Base-by-base conservation (phyloP, 116 monocot species). In the Posidonia oceanica region DNA sequence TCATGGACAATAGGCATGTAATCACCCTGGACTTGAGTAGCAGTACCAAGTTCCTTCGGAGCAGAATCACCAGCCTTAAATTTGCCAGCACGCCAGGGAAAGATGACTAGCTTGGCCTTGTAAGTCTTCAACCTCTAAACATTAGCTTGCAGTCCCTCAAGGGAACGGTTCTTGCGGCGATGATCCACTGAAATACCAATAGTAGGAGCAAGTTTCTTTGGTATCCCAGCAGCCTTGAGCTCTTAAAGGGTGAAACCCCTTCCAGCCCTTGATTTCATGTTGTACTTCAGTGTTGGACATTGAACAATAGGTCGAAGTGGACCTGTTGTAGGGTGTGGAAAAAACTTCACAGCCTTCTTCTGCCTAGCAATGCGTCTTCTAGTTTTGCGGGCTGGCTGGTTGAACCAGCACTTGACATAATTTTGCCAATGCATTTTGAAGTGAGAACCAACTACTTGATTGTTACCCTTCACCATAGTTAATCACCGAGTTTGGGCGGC, bases 341-440 rank as follows among this genome's bases (percentile, higher is more conserved):
- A 82, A 36, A 82, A 74, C 68, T 78, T 75, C 14, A 78, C 78
- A 20, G 74, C 78, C 52, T 82, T 82, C 74, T 82, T 75, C 74
- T 80, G 80, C 55, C 84, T 71, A 40, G 84, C 84, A 18, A 72
- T 29, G 15, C 83, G 69, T 64, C 83, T 76, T 59, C 74, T 73
- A 11, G 73, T 69, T 61, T 83, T 83, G 11, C 83, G 68, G 6
- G 83, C 83, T n/a, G 83, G 83, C 42, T 83, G 83, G 59, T 77
- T 80, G 54, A 83, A 83, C 83, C 83, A 83, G 37, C 79, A 79
- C 69, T 66, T 85, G 6, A 85, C 85, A 76, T 81, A 85, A 60
- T 85, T 76, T 66, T 81, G 81, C 85, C 85, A 85, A 39, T 85
- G 85, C 79, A 81, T 85, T 70, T 81, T 80, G 72, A 85, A 85